Percentiles rank a stretch among this genome's conserved stretches.
These are phyloP conservation scores for Scheffersomyces ergatensis DNA, from an alignment of 805 yeast species.

Conservation along the genomic window DNA sequence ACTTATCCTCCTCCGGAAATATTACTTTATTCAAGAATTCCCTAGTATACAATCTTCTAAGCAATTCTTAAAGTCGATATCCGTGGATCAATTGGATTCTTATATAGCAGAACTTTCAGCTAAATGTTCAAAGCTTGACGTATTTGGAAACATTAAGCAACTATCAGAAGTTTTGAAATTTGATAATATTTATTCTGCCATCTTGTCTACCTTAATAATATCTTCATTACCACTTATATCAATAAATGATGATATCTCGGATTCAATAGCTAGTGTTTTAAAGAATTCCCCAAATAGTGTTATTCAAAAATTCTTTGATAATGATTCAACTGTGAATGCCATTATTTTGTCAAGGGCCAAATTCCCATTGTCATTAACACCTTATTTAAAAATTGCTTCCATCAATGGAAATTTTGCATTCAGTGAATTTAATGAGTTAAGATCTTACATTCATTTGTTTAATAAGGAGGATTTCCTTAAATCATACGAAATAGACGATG, in stretches of 20 bases:
- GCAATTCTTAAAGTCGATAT: conserved; percentile 6
- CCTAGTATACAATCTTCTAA: conserved; percentile 13
- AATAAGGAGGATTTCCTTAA: conserved; percentile 34
- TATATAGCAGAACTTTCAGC: conserved; percentile 33
- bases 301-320: conserved; percentile 43
- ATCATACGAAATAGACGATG: conserved; percentile 48
- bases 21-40: conserved; percentile 40
- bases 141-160: conserved; percentile 43
- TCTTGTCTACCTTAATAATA: conserved; percentile 43
- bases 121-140: conserved; percentile 38
- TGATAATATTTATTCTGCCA: conserved; percentile 51
- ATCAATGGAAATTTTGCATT: conserved; percentile 67
- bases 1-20: conserved; percentile 53
- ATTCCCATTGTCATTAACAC: conserved; percentile 62
- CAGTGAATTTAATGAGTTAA: conserved; percentile 55
- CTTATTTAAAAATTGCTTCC: conserved; percentile 59
- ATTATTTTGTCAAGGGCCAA: conserved; percentile 65
- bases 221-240: conserved; percentile 49
- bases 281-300: conserved; percentile 44
- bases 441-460: conserved; percentile 58
- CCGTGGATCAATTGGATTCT: conserved; percentile 11
- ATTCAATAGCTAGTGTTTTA: conserved; percentile 41
- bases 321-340: conserved; percentile 41
- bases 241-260: conserved; percentile 43
- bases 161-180: conserved; percentile 43